Evolutionary conservation across 495 filamentous ascomycete species (phyloP), one percentile per base, ranked within the genome.

Genomic region (Sphaerosporella brunnea): DNA sequence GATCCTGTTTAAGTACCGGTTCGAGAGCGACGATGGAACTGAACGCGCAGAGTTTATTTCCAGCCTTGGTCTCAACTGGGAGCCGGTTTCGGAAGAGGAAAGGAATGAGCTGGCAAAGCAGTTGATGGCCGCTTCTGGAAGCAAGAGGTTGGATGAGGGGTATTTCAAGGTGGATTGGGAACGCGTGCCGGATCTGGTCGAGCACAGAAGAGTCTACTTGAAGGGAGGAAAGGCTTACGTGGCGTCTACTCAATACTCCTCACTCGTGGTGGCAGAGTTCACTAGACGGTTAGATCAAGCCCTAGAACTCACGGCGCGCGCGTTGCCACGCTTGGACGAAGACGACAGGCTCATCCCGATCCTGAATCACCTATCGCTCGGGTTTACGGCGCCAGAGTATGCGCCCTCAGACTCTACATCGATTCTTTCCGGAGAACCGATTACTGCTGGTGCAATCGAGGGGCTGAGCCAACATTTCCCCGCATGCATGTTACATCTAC

Each of bases 101-200:
- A 78, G 70, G 55, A 67, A 65, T 37, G 67, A 68, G 42, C 63
- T 77, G 19, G 52, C 65, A 4, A 65, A 71, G 28, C 64, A 73
- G 36, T 60, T 87, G 23, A 52, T 66, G 2, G 69, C 65, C 40
- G 73, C 71, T 65, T 75, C 51, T 72, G 73, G 59, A 65, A 67
- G 42, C 63, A 71, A 19, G 63, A 70, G 38, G 11, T 5, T 51
- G 32, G 78, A 88, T 24, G 82, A 85, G 54, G 72, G 68, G 4
- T 99, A 84, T 78, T 93, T 82, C 66, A 96, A 93, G 62, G 82
- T 95, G 3, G 84, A 93, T 58, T 99, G 88, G 84, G 80, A 83
- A 63, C 73, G 74, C 5, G 92, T 96, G 11, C 82, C 86, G 0
- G 92, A 96, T 54, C 65, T 99, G 34, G 77, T 99, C 2, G 87